These are phyloP conservation scores for Hypoxylon rubiginosum DNA, from an alignment of 2,329 filamentous ascomycete genomes.

Conservation along the genomic window DNA sequence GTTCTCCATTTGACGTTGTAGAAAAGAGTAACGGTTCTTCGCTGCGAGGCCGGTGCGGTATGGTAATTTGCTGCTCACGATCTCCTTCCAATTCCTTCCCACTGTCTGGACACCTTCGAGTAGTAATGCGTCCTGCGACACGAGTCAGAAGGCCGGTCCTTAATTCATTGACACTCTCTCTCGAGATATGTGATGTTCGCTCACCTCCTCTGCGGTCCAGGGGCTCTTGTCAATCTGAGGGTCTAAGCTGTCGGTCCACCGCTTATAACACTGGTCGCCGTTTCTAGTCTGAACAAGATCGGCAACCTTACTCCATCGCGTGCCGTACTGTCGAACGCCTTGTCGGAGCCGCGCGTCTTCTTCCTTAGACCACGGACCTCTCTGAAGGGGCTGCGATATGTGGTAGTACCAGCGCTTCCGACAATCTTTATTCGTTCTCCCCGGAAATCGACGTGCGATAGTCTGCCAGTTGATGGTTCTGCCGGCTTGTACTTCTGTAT, in stretches of 20 bases:
- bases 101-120: slow-evolving; percentile 26
- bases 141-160: background rate
- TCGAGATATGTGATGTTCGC: background rate
- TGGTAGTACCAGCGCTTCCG: slow-evolving; percentile 7
- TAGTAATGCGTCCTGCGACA: slow-evolving; percentile 28
- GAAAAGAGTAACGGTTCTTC: slow-evolving; percentile 38
- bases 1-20: slow-evolving; percentile 34
- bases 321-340: slow-evolving; percentile 34
- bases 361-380: slow-evolving; percentile 29
- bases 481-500: slow-evolving; percentile 10
- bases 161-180: too few relatives aligned
- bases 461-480: slow-evolving; percentile 10
- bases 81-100: slow-evolving; percentile 36
- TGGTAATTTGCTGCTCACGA: slow-evolving; percentile 42
- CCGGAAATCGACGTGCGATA: slow-evolving; percentile 5
- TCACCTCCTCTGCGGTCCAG: slow-evolving; percentile 28
- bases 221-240: slow-evolving; percentile 24
- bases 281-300: slow-evolving; percentile 36
- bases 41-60: slow-evolving; percentile 33
- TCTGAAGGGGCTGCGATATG: slow-evolving; percentile 4
- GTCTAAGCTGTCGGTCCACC: slow-evolving; percentile 43
- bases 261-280: slow-evolving; percentile 41
- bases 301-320: slow-evolving; percentile 36
- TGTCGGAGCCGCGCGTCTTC: slow-evolving; percentile 33
- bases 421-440: slow-evolving; percentile 7